Evolutionary conservation across 352 stramenopile genomes (phyloP).

Genomic region (Pythium volutum): DNA sequence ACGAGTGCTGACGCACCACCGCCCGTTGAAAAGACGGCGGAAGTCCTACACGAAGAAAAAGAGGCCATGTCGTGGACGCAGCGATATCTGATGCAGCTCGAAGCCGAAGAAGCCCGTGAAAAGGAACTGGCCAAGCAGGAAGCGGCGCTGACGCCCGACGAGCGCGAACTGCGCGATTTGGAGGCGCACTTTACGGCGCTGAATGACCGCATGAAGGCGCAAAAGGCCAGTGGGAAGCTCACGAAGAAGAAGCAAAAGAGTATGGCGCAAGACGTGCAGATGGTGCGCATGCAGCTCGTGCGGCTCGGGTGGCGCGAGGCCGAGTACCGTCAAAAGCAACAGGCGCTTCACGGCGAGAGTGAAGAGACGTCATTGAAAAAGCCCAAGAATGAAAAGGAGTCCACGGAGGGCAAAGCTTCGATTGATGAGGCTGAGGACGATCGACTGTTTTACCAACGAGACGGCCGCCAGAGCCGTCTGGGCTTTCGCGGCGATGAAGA

Average conservation of each 20-base stretch:
- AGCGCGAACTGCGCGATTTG: slow-evolving; percentile 41
- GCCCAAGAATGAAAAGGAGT: slow-evolving; percentile 1
- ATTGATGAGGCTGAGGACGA: neutral
- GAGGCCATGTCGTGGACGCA: slow-evolving; percentile 72
- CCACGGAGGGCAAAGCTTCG: neutral
- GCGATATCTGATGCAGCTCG: slow-evolving; percentile 65
- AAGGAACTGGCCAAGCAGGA: slow-evolving; percentile 37
- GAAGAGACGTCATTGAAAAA: slow-evolving; percentile 21
- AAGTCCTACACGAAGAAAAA: slow-evolving; percentile 5
- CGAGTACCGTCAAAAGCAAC: slow-evolving; percentile 29
- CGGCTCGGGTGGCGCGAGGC: slow-evolving; percentile 29
- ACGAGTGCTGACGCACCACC: neutral
- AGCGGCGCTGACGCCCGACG: slow-evolving; percentile 35
- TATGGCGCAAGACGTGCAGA: slow-evolving; percentile 29
- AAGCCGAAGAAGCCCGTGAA: slow-evolving; percentile 32
- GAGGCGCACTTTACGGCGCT: slow-evolving; percentile 45
- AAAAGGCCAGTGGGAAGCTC: slow-evolving; percentile 46
- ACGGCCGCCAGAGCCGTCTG: slow-evolving; percentile 19
- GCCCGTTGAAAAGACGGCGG: neutral
- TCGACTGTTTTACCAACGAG: slow-evolving; percentile 14
- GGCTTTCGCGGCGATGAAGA: slow-evolving; percentile 17
- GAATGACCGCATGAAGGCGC: slow-evolving; percentile 24
- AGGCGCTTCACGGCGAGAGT: slow-evolving; percentile 18
- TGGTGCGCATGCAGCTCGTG: slow-evolving; percentile 22
- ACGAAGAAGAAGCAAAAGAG: slow-evolving; percentile 58